phyloP scores from a whole-genome alignment of 1,284 basidiomycete genomes.

The Lentinula novae-zelandiae region DNA sequence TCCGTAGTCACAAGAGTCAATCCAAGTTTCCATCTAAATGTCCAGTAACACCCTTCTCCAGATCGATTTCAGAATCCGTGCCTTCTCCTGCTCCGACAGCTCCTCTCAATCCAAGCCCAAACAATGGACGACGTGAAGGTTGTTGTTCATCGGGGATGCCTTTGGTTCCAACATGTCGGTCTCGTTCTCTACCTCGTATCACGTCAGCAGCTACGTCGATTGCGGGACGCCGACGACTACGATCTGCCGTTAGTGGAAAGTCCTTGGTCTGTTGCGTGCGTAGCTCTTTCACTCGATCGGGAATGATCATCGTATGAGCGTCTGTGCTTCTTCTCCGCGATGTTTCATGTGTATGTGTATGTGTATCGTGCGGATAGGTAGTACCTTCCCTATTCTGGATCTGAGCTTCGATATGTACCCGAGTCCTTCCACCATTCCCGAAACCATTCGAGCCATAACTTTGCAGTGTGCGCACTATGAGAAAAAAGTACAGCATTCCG shows the following conservation, averaged over 20 bases:
- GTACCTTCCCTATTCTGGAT: background rate
- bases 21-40: background rate
- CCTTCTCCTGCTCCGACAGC: background rate
- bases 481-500: conserved; percentile 57
- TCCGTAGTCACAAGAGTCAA: background rate
- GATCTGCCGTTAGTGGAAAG: background rate
- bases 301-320: background rate
- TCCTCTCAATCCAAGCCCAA: background rate
- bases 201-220: background rate
- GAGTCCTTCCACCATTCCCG: background rate
- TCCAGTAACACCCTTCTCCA: background rate
- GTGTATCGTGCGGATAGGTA: background rate
- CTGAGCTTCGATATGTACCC: background rate
- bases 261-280: background rate
- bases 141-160: background rate
- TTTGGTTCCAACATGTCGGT: background rate
- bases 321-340: background rate
- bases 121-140: background rate
- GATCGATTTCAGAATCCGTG: background rate
- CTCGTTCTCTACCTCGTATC: background rate
- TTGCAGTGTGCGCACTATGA: conserved; percentile 62
- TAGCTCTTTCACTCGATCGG: background rate
- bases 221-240: background rate
- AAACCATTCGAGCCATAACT: conserved; percentile 41
- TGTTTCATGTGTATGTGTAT: background rate